Percentiles rank a stretch among this genome's conserved stretches.
Evolutionary conservation across 2,329 filamentous ascomycete species (phyloP).

Genomic region (Fusarium transvaalense): DNA sequence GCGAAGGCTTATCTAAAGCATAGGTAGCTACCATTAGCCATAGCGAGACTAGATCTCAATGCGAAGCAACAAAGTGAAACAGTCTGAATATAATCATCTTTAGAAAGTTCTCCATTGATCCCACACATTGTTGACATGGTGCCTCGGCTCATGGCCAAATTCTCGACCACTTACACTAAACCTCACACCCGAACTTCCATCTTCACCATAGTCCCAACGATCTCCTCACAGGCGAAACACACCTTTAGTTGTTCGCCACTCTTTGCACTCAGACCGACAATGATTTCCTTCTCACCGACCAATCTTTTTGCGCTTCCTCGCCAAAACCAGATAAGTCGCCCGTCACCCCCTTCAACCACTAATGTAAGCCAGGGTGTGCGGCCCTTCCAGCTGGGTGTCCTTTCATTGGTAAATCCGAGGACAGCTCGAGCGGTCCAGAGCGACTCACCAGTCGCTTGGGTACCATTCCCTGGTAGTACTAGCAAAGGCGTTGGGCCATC

Average conservation of each 20-base stretch:
- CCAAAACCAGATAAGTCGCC: conserved; percentile 75
- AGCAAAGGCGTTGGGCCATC: not conserved
- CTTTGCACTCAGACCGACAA: conserved; percentile 68
- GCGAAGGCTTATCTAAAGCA: not conserved
- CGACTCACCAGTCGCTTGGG: not conserved
- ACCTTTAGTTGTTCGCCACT: conserved; percentile 69
- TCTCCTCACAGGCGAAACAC: conserved; percentile 86
- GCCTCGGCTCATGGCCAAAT: not conserved
- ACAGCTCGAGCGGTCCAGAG: conserved; percentile 68
- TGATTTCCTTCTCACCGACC: conserved; percentile 66
- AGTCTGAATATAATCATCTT: not conserved
- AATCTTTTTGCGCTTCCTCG: conserved; percentile 73
- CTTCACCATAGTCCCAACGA: conserved; percentile 71
- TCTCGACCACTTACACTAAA: not conserved
- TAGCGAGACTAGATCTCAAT: not conserved
- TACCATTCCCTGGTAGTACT: not conserved
- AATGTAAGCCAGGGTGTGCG: conserved; percentile 78
- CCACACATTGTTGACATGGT: not conserved
- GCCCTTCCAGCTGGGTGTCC: conserved; percentile 71
- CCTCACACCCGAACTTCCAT: conserved; percentile 35
- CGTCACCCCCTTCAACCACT: conserved; percentile 70
- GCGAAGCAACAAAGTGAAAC: not conserved
- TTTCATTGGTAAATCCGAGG: conserved; percentile 78
- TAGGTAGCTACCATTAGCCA: no score
- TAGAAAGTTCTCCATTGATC: conserved; percentile 4